Percentiles rank a stretch among this genome's conserved stretches.
These are phyloP conservation scores for Aspergillus sojae DNA, from an alignment of 2,329 filamentous ascomycete genomes.

Conservation along the genomic window DNA sequence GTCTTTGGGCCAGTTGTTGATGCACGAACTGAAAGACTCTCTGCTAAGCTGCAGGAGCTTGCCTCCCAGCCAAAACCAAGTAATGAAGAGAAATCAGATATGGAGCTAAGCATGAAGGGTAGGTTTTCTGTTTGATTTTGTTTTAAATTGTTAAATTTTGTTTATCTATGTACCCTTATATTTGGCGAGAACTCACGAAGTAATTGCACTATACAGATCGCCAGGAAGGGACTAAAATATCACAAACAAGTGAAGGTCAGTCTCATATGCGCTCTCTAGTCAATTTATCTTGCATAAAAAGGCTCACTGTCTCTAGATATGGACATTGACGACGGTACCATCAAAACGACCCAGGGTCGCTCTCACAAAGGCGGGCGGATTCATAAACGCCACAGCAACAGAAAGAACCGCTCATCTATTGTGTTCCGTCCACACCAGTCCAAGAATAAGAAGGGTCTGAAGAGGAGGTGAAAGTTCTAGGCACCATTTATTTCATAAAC, in stretches of 20 bases:
- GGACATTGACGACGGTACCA: conserved; percentile 40
- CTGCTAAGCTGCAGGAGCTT: conserved; percentile 81
- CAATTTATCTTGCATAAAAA: background rate
- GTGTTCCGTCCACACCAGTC: conserved; percentile 39
- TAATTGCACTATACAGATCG: conserved; percentile 15
- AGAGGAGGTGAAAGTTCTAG: conserved; percentile 32
- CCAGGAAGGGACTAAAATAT: conserved; percentile 18
- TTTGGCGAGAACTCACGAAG: conserved; percentile 8
- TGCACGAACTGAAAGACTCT: conserved; percentile 79
- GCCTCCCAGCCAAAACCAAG: conserved; percentile 73
- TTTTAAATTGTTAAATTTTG: background rate
- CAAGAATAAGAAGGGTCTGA: conserved; percentile 34
- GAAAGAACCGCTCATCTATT: conserved; percentile 41
- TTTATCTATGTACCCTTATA: background rate
- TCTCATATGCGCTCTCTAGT: background rate
- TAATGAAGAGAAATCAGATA: conserved; percentile 48
- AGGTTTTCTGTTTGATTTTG: conserved; percentile 21
- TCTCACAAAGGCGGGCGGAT: conserved; percentile 38
- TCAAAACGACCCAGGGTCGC: conserved; percentile 24
- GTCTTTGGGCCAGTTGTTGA: conserved; percentile 83
- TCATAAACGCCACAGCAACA: conserved; percentile 38
- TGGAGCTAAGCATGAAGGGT: conserved; percentile 25
- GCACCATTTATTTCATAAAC: background rate
- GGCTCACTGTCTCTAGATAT: conserved; percentile 35
- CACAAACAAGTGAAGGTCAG: conserved; percentile 28